phyloP scores from a whole-genome alignment of 345 rosid genomes.

The Punica granatum region DNA sequence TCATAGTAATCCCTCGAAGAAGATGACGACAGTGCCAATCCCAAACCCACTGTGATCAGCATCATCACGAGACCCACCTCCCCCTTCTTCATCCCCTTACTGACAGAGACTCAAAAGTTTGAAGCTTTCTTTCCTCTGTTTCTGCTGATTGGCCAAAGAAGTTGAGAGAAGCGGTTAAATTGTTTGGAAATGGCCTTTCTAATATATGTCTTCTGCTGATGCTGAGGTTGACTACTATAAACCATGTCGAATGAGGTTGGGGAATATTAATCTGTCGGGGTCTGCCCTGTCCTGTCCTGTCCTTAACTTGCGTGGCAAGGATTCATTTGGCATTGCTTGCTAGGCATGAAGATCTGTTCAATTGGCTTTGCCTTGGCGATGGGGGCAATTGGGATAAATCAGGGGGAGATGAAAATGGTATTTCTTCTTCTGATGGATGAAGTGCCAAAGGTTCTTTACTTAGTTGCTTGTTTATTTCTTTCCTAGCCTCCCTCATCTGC shows the following conservation, averaged over 20 bases:
- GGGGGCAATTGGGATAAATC: neutral
- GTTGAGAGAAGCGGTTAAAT: neutral
- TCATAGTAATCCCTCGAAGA: neutral
- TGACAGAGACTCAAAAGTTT: neutral
- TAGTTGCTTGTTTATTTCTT: neutral
- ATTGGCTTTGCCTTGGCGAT: neutral
- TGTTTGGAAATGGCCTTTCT: neutral
- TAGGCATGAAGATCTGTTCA: neutral
- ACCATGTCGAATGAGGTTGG: neutral
- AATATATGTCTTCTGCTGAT: neutral
- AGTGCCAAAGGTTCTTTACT: slow-evolving; percentile 35
- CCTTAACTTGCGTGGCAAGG: neutral
- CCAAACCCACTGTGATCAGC: neutral
- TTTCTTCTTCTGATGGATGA: slow-evolving; percentile 6
- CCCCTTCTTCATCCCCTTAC: slow-evolving; percentile 22
- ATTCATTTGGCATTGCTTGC: slow-evolving; percentile 8
- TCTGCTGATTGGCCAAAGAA: too few species aligned
- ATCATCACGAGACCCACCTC: slow-evolving; percentile 10
- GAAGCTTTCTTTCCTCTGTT: neutral
- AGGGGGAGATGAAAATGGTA: neutral
- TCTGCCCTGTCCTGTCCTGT: too few species aligned
- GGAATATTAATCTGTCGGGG: neutral
- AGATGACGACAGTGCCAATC: neutral
- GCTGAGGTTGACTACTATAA: too few species aligned
- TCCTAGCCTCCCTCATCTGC: slow-evolving; percentile 3